phyloP scores from a whole-genome alignment of 2,329 filamentous ascomycete species.

The Trichoderma sp. region DNA sequence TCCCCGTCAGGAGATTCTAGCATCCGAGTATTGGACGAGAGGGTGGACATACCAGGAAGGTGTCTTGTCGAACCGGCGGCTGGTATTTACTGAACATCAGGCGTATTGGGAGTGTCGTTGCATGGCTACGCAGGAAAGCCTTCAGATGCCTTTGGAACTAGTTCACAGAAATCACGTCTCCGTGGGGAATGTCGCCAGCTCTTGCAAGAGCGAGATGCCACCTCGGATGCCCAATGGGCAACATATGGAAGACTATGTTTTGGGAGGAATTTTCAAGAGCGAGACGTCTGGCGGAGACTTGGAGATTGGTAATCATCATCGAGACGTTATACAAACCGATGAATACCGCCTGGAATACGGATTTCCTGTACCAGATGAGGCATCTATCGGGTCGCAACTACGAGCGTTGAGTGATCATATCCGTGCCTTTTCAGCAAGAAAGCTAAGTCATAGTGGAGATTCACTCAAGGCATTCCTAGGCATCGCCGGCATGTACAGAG shows the following conservation, averaged over 20 bases:
- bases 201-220: not conserved
- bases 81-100: slow-evolving; percentile 26
- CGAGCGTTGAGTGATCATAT: slow-evolving; percentile 11
- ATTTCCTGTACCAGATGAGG: not conserved
- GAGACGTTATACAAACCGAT: not conserved
- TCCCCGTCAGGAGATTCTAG: slow-evolving; percentile 8
- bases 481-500: slow-evolving; percentile 15
- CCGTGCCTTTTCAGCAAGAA: slow-evolving; percentile 12
- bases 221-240: not conserved
- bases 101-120: slow-evolving; percentile 26
- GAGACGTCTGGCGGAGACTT: not conserved
- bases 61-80: slow-evolving; percentile 19
- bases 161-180: not conserved
- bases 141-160: not conserved
- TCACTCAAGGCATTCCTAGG: slow-evolving; percentile 16
- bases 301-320: not conserved
- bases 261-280: slow-evolving; percentile 11
- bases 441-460: not conserved
- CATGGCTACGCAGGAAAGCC: slow-evolving; percentile 11
- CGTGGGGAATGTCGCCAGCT: not conserved
- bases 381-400: not conserved
- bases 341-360: slow-evolving; percentile 11
- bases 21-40: slow-evolving; percentile 19
- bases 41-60: slow-evolving; percentile 24
- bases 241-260: slow-evolving; percentile 9